Base-by-base conservation (phyloP, 1,284 basidiomycete genomes). In the Ustilago cynodontis region DNA sequence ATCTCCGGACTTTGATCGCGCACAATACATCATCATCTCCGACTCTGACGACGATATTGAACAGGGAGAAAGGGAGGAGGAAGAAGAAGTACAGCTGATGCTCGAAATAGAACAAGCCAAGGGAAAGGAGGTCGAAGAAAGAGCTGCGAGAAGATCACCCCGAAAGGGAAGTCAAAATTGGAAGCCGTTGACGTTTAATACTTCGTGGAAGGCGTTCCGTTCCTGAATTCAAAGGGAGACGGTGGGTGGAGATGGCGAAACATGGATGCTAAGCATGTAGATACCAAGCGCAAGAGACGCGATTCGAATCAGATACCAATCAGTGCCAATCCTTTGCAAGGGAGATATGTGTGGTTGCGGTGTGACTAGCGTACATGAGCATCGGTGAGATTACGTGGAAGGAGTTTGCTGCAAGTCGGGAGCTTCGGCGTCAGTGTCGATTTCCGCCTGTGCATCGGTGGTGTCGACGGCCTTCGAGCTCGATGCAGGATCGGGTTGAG, bases 1-100 rank as follows among this genome's bases (percentile, higher is more conserved):
- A 0, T 26, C 52, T 0, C 14, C 35, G 3, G 18, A 16, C 6
- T 71, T 71, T 39, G 55, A 71, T 29, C 33, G 69, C 6, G 29
- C 59, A 0, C 24, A 39, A 3, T 71, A 71, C 64, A 63, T 63
- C 56, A 62, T 71, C 64, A 20, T 71, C 47, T 53, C 59, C n/a
- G 55, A 59, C 16, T 55, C 53, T 2, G 57, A 49, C 1, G 52
- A 31, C 5, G 57, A n/a, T n/a, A n/a, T n/a, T n/a, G n/a, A n/a
- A n/a, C n/a, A 49, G n/a, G 47, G 11, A 14, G 53, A 41, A 16
- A 22, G 29, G 1, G 49, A 45, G 13, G 59, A 61, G 35, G 60
- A 52, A 22, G 39, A 63, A 9, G 66, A 69, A 18, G 37, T 54
- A 1, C 53, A 55, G 1, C 39, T 69, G 6, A 51, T 63, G 20